These are phyloP conservation scores for Geranomyces michiganensis DNA, from an alignment of 192 early-diverging fungal genomes.

Conservation along the genomic window DNA sequence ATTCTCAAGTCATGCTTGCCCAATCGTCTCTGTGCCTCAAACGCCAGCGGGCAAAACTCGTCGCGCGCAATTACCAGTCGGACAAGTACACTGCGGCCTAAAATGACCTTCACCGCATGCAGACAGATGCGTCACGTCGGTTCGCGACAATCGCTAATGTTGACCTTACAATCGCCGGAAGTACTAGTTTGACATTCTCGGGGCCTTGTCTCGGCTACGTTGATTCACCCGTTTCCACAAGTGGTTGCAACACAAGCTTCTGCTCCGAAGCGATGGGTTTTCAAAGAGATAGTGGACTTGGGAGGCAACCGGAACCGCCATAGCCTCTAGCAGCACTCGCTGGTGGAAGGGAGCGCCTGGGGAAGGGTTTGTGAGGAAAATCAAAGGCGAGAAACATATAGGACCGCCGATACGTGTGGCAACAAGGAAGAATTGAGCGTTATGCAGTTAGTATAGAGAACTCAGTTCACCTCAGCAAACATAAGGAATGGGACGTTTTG, in stretches of 20 bases:
- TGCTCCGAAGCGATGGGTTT: slow-evolving; percentile 13
- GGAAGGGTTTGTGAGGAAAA: background rate
- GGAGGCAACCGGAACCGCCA: slow-evolving; percentile 36
- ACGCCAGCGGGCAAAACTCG: slow-evolving; percentile 26
- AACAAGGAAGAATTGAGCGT: no score
- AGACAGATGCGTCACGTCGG: slow-evolving; percentile 44
- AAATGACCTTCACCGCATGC: slow-evolving; percentile 16
- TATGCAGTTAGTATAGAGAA: no score
- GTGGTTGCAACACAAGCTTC: slow-evolving; percentile 29
- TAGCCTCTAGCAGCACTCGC: slow-evolving; percentile 25
- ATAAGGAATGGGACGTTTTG: no score
- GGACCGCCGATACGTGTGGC: no score
- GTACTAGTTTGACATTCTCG: slow-evolving; percentile 35
- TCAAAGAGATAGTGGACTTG: slow-evolving; percentile 34
- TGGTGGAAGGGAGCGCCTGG: background rate
- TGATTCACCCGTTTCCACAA: slow-evolving; percentile 36
- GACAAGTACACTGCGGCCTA: slow-evolving; percentile 43
- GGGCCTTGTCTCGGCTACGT: slow-evolving; percentile 28
- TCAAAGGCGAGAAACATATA: slow-evolving; percentile 5
- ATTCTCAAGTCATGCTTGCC: slow-evolving; percentile 39
- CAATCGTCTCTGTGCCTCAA: slow-evolving; percentile 16
- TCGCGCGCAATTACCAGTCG: slow-evolving; percentile 41
- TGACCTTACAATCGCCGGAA: slow-evolving; percentile 35
- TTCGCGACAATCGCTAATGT: slow-evolving; percentile 30
- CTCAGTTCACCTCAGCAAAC: no score